Conservation (phyloP, 2,329 filamentous ascomycete species). For the Alternaria longipes region DNA sequence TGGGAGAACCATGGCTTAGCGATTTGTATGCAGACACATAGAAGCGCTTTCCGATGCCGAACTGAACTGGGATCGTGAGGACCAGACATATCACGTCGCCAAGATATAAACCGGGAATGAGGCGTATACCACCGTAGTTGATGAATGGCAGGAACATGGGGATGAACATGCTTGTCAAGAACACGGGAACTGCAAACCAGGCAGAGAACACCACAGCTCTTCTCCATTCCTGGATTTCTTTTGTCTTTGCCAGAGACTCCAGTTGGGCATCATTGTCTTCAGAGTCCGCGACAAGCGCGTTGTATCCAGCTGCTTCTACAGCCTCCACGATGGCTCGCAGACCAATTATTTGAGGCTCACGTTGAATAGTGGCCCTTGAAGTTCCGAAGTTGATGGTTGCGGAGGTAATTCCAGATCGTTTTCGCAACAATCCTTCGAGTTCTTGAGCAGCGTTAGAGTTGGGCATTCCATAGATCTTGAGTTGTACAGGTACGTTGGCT, state of each 20-base stretch:
- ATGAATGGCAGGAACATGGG: conserved; percentile 82
- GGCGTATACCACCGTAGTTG: conserved; percentile 76
- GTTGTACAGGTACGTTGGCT: conserved; percentile 71
- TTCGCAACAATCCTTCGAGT: conserved; percentile 73
- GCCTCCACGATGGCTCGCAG: conserved; percentile 83
- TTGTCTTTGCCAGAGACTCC: conserved; percentile 93
- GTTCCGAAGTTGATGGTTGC: conserved; percentile 77
- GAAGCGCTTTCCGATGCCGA: conserved; percentile 93
- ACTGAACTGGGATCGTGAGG: conserved; percentile 93
- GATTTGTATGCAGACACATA: conserved; percentile 95
- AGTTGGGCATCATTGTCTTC: conserved; percentile 98
- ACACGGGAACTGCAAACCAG: conserved; percentile 87
- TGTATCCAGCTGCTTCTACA: conserved; percentile 84
- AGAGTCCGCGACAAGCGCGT: conserved; percentile 87
- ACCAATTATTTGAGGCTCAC: conserved; percentile 76
- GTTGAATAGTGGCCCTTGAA: conserved; percentile 76
- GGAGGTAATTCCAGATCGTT: conserved; percentile 75
- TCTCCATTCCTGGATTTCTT: conserved; percentile 94
- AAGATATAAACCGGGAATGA: conserved; percentile 81
- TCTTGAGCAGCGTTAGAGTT: conserved; percentile 76
- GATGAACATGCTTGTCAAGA: conserved; percentile 90
- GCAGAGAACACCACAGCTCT: conserved; percentile 80
- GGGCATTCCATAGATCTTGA: conserved; percentile 84
- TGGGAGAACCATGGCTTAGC: conserved; percentile 86
- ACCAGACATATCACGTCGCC: conserved; percentile 85